Conservation (phyloP, 176 grass and related monocot species). For the Triticum dicoccoides region DNA sequence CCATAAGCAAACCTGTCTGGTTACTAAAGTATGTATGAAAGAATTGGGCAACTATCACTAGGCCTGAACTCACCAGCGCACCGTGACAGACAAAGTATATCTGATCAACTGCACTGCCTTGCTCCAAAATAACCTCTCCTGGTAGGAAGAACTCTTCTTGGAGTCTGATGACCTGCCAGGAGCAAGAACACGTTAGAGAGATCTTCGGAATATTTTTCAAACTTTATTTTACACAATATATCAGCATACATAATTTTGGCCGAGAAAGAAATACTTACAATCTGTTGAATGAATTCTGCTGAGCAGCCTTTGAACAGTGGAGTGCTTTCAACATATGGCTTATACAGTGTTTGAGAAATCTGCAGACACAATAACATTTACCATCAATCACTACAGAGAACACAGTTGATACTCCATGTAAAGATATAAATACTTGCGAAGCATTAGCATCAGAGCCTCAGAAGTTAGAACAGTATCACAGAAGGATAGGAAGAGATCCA, state of each 20-base stretch:
- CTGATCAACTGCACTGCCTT: constrained; percentile 85
- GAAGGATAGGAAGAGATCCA: background rate
- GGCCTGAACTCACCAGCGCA: constrained; percentile 51
- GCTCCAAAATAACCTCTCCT: constrained; percentile 91
- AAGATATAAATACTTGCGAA: background rate
- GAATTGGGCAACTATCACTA: background rate
- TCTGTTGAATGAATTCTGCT: constrained; percentile 95
- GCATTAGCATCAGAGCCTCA: background rate
- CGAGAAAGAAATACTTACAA: constrained; percentile 52
- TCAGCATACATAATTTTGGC: background rate
- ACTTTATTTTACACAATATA: background rate
- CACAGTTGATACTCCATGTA: background rate
- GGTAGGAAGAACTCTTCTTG: constrained; percentile 97
- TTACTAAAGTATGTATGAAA: background rate
- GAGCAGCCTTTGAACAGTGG: constrained; percentile 86
- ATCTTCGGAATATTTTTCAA: background rate
- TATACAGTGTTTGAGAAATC: constrained; percentile 95
- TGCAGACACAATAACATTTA: constrained; percentile 23
- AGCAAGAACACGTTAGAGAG: constrained; percentile 10
- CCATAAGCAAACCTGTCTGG: background rate
- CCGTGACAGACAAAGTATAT: constrained; percentile 95
- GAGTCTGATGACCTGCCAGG: constrained; percentile 68
- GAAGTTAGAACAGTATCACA: background rate
- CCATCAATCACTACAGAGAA: background rate
- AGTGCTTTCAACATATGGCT: constrained; percentile 67